Conservation (phyloP, 208 protist species). For the Kentomonas sorsogonicus region DNA sequence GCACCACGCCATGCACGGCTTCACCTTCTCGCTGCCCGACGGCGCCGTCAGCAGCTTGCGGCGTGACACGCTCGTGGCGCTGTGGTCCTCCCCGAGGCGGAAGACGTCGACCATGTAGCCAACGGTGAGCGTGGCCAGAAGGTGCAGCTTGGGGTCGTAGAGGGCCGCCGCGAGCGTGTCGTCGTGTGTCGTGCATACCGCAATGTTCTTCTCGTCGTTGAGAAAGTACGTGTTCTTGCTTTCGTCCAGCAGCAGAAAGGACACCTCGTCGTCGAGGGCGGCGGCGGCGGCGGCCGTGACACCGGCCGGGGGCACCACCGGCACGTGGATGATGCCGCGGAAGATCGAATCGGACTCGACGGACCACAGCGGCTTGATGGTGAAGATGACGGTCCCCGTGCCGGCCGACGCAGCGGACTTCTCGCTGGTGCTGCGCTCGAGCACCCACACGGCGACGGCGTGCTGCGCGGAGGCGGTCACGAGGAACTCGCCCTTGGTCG, state of each 20-base stretch:
- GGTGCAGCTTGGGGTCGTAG: slow-evolving; percentile 55
- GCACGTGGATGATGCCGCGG: slow-evolving; percentile 40
- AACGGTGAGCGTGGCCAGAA: slow-evolving; percentile 60
- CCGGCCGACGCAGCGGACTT: slow-evolving; percentile 11
- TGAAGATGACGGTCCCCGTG: slow-evolving; percentile 21
- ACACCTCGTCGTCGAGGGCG: slow-evolving; percentile 51
- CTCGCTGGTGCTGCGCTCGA: slow-evolving; percentile 38
- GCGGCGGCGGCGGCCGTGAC: slow-evolving; percentile 2
- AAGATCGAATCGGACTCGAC: slow-evolving; percentile 42
- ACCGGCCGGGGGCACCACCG: background rate
- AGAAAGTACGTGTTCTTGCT: slow-evolving; percentile 34
- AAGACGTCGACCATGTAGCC: slow-evolving; percentile 63
- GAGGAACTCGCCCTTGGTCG: slow-evolving; percentile 44
- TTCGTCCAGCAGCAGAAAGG: slow-evolving; percentile 58
- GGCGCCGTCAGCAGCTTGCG: slow-evolving; percentile 61
- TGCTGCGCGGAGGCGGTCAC: slow-evolving; percentile 52
- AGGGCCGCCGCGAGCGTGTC: slow-evolving; percentile 52
- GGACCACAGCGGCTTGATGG: slow-evolving; percentile 62
- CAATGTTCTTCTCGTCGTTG: slow-evolving; percentile 66
- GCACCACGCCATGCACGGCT: slow-evolving; percentile 73
- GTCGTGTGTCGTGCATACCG: slow-evolving; percentile 35
- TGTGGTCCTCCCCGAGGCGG: slow-evolving; percentile 41
- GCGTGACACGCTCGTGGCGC: slow-evolving; percentile 33
- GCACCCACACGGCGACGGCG: slow-evolving; percentile 58
- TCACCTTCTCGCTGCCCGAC: slow-evolving; percentile 22